phyloP scores from a whole-genome alignment of 306 rosid species.

The Nissolia schottii region DNA sequence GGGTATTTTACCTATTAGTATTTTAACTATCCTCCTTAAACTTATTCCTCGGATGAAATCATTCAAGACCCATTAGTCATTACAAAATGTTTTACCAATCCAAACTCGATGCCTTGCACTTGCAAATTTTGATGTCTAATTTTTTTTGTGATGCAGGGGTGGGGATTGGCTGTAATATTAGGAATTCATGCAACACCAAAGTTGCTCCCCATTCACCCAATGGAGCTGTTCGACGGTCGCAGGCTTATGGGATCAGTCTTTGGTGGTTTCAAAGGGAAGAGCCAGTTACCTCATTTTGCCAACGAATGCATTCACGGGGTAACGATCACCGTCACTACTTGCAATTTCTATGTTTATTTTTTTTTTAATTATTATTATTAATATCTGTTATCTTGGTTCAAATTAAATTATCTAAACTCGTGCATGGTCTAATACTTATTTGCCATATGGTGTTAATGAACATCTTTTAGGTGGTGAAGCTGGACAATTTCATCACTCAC shows the following conservation, averaged over 20 bases:
- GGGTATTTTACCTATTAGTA: too few species aligned
- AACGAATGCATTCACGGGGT: slow-evolving; percentile 63
- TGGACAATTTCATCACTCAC: slow-evolving; percentile 74
- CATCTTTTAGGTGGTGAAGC: slow-evolving; percentile 51
- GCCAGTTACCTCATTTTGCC: slow-evolving; percentile 69
- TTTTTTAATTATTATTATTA: background rate
- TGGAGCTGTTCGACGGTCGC: slow-evolving; percentile 78
- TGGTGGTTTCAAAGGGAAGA: slow-evolving; percentile 81
- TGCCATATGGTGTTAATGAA: background rate
- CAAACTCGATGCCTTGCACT: background rate
- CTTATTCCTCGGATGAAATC: background rate
- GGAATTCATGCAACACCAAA: slow-evolving; percentile 64
- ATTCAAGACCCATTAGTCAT: background rate
- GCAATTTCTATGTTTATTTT: too few species aligned
- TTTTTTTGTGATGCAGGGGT: slow-evolving; percentile 53
- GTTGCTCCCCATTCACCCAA: slow-evolving; percentile 72
- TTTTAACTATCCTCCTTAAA: background rate
- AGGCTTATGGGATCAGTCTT: slow-evolving; percentile 47
- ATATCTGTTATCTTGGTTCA: background rate
- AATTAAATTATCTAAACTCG: background rate
- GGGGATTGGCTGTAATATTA: slow-evolving; percentile 70
- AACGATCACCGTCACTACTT: slow-evolving; percentile 10
- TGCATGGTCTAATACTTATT: slow-evolving; percentile 2
- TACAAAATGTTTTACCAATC: background rate
- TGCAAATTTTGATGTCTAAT: background rate